Percentiles rank a stretch among this genome's conserved stretches.
These are phyloP conservation scores for Holtermanniella nyarrowii DNA, from an alignment of 768 basidiomycete genomes.

Conservation along the genomic window DNA sequence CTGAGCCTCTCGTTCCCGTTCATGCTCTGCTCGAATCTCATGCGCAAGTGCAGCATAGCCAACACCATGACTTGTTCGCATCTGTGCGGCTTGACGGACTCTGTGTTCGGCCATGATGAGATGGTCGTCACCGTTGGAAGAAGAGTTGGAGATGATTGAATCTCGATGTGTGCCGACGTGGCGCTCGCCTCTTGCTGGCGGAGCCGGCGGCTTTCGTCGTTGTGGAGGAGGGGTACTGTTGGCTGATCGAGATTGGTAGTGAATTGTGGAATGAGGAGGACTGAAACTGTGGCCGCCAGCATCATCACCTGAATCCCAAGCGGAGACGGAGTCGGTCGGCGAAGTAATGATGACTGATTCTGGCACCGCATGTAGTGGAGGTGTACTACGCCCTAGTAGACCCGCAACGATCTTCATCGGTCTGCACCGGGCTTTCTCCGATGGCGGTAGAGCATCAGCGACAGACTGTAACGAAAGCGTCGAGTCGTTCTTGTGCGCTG, in stretches of 20 bases:
- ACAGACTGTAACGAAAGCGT: conserved; percentile 25
- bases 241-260: background rate
- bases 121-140: background rate
- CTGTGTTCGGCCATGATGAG: background rate
- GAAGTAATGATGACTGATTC: background rate
- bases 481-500: conserved; percentile 9
- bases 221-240: background rate
- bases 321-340: background rate
- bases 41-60: background rate
- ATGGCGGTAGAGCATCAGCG: conserved; percentile 15
- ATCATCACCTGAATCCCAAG: background rate
- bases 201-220: background rate
- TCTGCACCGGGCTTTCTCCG: background rate
- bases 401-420: background rate
- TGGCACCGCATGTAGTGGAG: background rate
- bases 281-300: background rate
- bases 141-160: background rate
- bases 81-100: background rate
- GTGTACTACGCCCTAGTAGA: background rate
- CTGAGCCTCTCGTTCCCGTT: too few relatives aligned
- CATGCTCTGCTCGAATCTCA: background rate
- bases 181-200: background rate
- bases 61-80: background rate
- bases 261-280: background rate
- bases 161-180: too few relatives aligned